phyloP scores from a whole-genome alignment of 2,329 filamentous ascomycete genomes.

The Nemania sp. region DNA sequence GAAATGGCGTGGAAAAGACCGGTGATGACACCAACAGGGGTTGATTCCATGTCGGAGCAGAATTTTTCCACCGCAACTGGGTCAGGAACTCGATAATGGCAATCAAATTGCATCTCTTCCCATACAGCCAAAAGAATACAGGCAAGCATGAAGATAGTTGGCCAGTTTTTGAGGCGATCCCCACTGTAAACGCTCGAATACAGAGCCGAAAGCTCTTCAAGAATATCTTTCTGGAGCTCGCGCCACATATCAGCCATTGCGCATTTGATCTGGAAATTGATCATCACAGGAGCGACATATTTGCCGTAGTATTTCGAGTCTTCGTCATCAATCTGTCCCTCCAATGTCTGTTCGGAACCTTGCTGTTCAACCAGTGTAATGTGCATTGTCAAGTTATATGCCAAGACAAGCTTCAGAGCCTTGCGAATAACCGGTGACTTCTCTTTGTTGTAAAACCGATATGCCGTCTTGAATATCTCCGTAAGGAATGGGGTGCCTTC shows the following conservation, averaged over 20 bases:
- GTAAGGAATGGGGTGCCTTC: conserved; percentile 94
- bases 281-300: conserved; percentile 94
- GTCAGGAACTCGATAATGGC: conserved; percentile 91
- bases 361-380: conserved; percentile 93
- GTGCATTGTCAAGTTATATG: conserved; percentile 93
- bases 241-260: conserved; percentile 98
- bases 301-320: conserved; percentile 87
- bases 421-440: conserved; percentile 90
- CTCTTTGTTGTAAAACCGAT: conserved; percentile 89
- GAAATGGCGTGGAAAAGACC: conserved; percentile 97
- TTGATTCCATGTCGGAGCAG: conserved; percentile 95
- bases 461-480: conserved; percentile 93
- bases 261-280: conserved; percentile 99
- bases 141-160: conserved; percentile 96
- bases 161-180: conserved; percentile 98
- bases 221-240: conserved; percentile 91
- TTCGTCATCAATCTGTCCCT: conserved; percentile 84
- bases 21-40: conserved; percentile 92
- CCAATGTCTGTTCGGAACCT: conserved; percentile 74
- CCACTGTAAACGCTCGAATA: conserved; percentile 99
- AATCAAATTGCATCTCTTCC: conserved; percentile 99
- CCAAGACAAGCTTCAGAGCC: conserved; percentile 89
- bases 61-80: conserved; percentile 86
- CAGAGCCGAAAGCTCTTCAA: conserved; percentile 87
- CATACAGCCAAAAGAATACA: conserved; percentile 91